Evolutionary conservation across 2,329 filamentous ascomycete genomes (phyloP), one percentile per base, ranked within the genome.

Genomic region (Neofusicoccum umdonicola): DNA sequence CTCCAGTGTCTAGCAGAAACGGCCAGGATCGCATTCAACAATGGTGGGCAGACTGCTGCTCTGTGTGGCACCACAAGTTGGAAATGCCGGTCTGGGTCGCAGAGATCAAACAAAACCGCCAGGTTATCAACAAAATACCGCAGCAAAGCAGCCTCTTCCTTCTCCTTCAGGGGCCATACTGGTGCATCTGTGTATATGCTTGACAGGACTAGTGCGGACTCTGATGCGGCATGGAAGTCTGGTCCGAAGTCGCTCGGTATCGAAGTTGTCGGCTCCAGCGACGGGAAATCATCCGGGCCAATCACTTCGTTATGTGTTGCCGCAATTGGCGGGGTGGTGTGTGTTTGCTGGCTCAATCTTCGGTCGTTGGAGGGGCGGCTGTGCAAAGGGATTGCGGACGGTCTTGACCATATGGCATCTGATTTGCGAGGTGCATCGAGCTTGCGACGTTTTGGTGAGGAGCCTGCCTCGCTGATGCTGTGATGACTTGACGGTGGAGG

Each of bases 21-120:
- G 13, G 78, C 78, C 62, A 80, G 68, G 22, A 80, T 77, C 22
- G 78, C 78, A 45, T 80, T 78, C 71, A 79, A 78, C 22, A 80
- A 47, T 6, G 50, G 83, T 81, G 81, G 81, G 61, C 80, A 85
- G 1, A 74, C 78, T 12, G 79, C 79, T 3, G 85, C 84, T 19
- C 82, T 77, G 62, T 82, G 78, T 0, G 85, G 85, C 0, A 87
- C 84, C 5, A 83, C 75, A 0, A 80, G 77, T 63, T 83, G 81
- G 68, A 88, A 88, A 65, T 85, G 83, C 17, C 72, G 67, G n/a
- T 70, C 64, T 11, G 71, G 68, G 66, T 77, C 74, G 42, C 70
- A 73, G 1, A 76, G 67, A 57, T 76, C 73, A 45, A 76, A 72
- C 19, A 68, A 72, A 2, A 69, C 62, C 3, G 73, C 68, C 17